These are phyloP conservation scores for Colletotrichum navitas DNA, from an alignment of 2,329 filamentous ascomycete species.

Conservation along the genomic window DNA sequence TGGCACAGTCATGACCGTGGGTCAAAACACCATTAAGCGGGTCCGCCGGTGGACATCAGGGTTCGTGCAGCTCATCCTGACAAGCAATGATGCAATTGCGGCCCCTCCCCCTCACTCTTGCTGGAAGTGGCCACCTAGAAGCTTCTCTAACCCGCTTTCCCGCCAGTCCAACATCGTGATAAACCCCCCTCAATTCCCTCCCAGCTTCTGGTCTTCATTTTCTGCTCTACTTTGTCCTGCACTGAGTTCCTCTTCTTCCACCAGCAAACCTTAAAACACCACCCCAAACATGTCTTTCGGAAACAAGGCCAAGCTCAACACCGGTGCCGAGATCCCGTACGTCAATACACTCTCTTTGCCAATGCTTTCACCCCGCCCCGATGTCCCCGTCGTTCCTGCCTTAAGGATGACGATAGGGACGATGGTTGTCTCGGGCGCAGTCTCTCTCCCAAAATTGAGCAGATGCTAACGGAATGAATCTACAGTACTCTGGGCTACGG, in stretches of 20 bases:
- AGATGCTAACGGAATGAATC: constrained; percentile 49
- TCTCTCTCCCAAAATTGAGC: too few relatives aligned
- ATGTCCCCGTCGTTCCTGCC: too few relatives aligned
- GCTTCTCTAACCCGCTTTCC: not conserved
- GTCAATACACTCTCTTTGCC: not conserved
- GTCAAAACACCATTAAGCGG: constrained; percentile 23
- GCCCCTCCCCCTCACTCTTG: constrained; percentile 35
- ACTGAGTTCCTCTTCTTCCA: not conserved
- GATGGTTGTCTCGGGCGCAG: too few relatives aligned
- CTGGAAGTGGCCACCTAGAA: constrained; percentile 20
- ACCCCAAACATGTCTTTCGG: constrained; percentile 65
- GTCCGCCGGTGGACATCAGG: constrained; percentile 39
- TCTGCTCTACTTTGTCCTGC: not conserved
- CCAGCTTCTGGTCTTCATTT: not conserved
- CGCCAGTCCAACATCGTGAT: not conserved
- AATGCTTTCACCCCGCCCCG: too few relatives aligned
- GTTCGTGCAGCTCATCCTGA: constrained; percentile 38
- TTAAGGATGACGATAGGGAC: too few relatives aligned
- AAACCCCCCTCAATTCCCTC: not conserved
- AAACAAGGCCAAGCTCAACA: constrained; percentile 69
- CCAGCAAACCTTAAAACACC: not conserved
- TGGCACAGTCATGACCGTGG: not conserved
- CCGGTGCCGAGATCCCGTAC: constrained; percentile 73
- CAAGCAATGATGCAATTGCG: constrained; percentile 41
- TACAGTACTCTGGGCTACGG: constrained; percentile 52